These are phyloP conservation scores for Parathielavia hyrcaniae DNA, from an alignment of 495 filamentous ascomycete species.

Conservation along the genomic window DNA sequence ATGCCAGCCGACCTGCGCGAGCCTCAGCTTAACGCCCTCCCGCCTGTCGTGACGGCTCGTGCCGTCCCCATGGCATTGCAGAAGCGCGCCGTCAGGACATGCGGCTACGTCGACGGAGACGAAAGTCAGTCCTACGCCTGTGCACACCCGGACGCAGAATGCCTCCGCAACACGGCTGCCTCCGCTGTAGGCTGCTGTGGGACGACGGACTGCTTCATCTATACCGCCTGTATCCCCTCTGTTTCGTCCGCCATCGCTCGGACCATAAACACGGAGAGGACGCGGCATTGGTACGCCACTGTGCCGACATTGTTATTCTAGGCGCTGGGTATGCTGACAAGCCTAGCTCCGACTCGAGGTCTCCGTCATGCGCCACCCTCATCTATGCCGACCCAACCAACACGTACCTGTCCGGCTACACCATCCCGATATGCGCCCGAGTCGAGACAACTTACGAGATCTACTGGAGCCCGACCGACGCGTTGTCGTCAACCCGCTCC, in stretches of 20 bases:
- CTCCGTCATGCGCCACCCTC: slow-evolving; percentile 3
- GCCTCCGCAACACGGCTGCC: slow-evolving; percentile 8
- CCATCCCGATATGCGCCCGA: slow-evolving; percentile 12
- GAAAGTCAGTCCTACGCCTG: slow-evolving; percentile 9
- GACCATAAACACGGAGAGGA: slow-evolving; percentile 10
- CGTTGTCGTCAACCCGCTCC: background rate
- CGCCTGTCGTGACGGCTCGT: background rate
- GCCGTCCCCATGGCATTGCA: background rate
- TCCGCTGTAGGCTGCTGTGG: slow-evolving; percentile 20
- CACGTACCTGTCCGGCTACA: slow-evolving; percentile 6
- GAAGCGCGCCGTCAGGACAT: slow-evolving; percentile 8
- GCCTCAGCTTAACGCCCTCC: background rate
- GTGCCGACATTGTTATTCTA: too few species aligned
- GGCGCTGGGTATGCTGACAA: background rate
- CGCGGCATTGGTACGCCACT: slow-evolving; percentile 15
- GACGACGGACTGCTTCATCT: background rate
- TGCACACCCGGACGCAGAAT: background rate
- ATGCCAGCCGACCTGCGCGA: background rate
- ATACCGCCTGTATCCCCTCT: slow-evolving; percentile 6
- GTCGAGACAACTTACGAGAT: background rate
- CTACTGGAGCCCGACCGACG: background rate
- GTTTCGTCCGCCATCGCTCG: background rate
- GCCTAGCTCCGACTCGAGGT: background rate
- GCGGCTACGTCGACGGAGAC: slow-evolving; percentile 9
- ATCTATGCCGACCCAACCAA: slow-evolving; percentile 2